A percentile compares a stretch with the other conserved stretches of the same genome.
These are phyloP conservation scores for Helenozyma rhizophorensis DNA, from an alignment of 805 yeast species.

Conservation along the genomic window DNA sequence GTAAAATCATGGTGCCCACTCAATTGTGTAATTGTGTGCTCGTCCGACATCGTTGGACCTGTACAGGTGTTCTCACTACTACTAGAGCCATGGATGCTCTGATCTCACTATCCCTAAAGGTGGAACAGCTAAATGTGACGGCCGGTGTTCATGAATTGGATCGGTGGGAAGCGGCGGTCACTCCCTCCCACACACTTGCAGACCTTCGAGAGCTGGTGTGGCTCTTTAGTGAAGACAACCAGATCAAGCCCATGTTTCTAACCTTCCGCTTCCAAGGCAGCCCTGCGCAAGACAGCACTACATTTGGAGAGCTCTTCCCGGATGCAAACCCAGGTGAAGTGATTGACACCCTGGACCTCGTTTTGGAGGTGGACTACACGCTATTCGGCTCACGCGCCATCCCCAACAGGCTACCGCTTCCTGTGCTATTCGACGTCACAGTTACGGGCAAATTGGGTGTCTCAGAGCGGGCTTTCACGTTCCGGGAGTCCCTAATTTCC, in stretches of 20 bases:
- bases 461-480: conserved; percentile 14
- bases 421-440: conserved; percentile 21
- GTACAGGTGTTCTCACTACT: too few species aligned
- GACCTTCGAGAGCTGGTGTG: conserved; percentile 27
- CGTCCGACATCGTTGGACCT: too few species aligned
- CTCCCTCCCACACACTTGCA: conserved; percentile 20
- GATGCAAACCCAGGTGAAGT: conserved; percentile 2
- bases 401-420: conserved; percentile 23
- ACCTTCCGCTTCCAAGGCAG: conserved; percentile 11
- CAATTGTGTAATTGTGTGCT: too few species aligned
- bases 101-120: conserved; percentile 5
- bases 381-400: conserved; percentile 16
- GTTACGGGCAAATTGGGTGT: too few species aligned
- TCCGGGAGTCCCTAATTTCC: conserved; percentile 19
- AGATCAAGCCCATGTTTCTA: conserved; percentile 24
- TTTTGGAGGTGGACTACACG: conserved; percentile 22
- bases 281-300: conserved; percentile 8
- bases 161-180: conserved; percentile 13
- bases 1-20: too few species aligned
- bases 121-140: conserved; percentile 3
- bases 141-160: not conserved
- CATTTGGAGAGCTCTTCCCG: conserved; percentile 12
- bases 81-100: conserved; percentile 12
- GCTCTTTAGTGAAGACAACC: conserved; percentile 19
- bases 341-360: conserved; percentile 3